A percentile compares a stretch with the other conserved stretches of the same genome.
These are phyloP conservation scores for Russula sp. DNA, from an alignment of 768 basidiomycete species.

Conservation along the genomic window DNA sequence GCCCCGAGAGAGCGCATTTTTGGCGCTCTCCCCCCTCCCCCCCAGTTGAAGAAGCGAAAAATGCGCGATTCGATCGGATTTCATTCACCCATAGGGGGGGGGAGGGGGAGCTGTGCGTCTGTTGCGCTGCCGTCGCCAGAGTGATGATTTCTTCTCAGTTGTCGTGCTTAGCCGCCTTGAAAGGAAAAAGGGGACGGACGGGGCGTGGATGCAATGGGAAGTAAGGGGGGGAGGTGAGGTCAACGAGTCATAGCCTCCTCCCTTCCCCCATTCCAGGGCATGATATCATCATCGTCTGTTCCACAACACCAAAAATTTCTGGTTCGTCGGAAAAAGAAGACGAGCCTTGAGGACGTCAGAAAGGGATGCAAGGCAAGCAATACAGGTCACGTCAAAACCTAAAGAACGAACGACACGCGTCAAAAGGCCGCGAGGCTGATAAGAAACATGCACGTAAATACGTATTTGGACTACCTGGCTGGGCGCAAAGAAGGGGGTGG, in stretches of 20 bases:
- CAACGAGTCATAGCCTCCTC: neutral
- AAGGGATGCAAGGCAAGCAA: neutral
- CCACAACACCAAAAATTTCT: neutral
- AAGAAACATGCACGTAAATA: conserved; percentile 14
- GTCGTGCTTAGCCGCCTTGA: neutral
- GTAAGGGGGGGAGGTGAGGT: too few relatives aligned
- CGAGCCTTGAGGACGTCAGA: conserved; percentile 3
- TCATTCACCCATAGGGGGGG: neutral
- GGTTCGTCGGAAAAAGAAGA: conserved; percentile 6
- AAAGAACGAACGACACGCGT: conserved; percentile 9
- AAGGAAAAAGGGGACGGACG: too few relatives aligned
- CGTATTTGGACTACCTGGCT: conserved; percentile 13
- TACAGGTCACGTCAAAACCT: conserved; percentile 11
- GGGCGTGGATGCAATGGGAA: too few relatives aligned
- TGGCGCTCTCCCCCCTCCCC: too few relatives aligned
- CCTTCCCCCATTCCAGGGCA: neutral
- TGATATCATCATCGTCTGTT: conserved; percentile 15
- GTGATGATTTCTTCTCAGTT: neutral
- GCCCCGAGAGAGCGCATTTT: conserved; percentile 12
- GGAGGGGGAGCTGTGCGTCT: neutral
- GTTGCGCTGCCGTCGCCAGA: neutral
- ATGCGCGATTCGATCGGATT: conserved; percentile 12
- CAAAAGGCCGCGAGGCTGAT: conserved; percentile 15
- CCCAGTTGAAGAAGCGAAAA: neutral
- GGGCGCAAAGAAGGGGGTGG: conserved; percentile 18